phyloP scores from a whole-genome alignment of 306 rosid genomes.

The Fagus crenata region DNA sequence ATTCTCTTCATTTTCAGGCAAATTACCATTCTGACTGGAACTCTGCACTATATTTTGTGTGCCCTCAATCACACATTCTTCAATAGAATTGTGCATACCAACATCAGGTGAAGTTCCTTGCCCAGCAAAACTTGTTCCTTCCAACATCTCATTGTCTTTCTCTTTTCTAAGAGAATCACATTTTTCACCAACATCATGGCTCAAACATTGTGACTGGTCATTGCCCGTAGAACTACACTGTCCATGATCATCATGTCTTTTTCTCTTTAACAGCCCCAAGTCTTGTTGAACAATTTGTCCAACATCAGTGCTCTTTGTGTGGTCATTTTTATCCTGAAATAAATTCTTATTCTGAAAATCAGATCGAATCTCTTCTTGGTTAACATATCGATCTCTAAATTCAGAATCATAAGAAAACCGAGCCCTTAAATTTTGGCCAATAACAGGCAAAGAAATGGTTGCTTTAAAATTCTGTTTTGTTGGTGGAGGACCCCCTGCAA shows the following conservation, averaged over 20 bases:
- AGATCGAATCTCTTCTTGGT: slow-evolving; percentile 31
- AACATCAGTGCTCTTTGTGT: slow-evolving; percentile 13
- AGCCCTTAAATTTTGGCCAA: slow-evolving; percentile 82
- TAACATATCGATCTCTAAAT: slow-evolving; percentile 36
- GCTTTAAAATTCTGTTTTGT: slow-evolving; percentile 85
- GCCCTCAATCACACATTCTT: slow-evolving; percentile 29
- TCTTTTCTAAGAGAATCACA: slow-evolving; percentile 18
- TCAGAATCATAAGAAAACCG: slow-evolving; percentile 61
- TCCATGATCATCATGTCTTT: slow-evolving; percentile 10
- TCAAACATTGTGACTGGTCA: slow-evolving; percentile 1
- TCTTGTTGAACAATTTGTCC: slow-evolving; percentile 35
- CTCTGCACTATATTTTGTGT: slow-evolving; percentile 24
- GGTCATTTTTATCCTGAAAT: slow-evolving; percentile 38
- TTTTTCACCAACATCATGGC: background rate
- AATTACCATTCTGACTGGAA: slow-evolving; percentile 28
- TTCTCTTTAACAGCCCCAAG: background rate
- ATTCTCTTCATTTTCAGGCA: slow-evolving; percentile 30
- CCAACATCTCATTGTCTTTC: slow-evolving; percentile 2
- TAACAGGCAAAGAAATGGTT: slow-evolving; percentile 72
- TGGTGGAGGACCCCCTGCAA: slow-evolving; percentile 99
- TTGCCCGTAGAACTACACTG: slow-evolving; percentile 9
- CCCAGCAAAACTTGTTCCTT: slow-evolving; percentile 9
- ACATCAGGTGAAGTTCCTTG: slow-evolving; percentile 39
- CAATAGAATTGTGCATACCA: slow-evolving; percentile 29
- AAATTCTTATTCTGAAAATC: slow-evolving; percentile 35